A percentile compares a stretch with the other conserved stretches of the same genome.
Conservation (phyloP, 306 rosid species). For the Pueraria montana region DNA sequence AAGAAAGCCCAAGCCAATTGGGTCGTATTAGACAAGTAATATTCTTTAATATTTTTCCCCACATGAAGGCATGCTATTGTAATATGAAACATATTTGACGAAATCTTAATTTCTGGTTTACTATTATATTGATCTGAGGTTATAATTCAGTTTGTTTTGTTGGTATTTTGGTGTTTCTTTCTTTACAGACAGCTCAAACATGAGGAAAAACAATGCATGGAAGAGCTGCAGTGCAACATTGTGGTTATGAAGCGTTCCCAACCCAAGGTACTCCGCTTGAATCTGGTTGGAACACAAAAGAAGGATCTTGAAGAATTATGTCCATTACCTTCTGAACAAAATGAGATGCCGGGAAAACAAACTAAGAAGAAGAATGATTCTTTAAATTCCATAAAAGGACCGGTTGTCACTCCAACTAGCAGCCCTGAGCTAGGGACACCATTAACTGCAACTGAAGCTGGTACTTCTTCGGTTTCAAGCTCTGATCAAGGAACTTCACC, state of each 20-base stretch:
- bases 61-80: constrained; percentile 26
- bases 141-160: constrained; percentile 16
- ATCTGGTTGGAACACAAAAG: constrained; percentile 77
- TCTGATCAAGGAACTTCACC: constrained; percentile 98
- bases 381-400: constrained; percentile 66
- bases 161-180: constrained; percentile 30
- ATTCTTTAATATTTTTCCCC: constrained; percentile 8
- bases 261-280: constrained; percentile 93
- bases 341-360: constrained; percentile 59
- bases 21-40: constrained; percentile 97
- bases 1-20: constrained; percentile 85
- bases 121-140: constrained; percentile 27
- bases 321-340: constrained; percentile 62
- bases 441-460: constrained; percentile 88
- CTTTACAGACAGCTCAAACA: constrained; percentile 84
- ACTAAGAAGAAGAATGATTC: constrained; percentile 62
- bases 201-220: constrained; percentile 94
- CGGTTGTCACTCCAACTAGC: constrained; percentile 87
- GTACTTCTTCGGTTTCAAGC: constrained; percentile 94
- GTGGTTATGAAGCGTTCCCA: constrained; percentile 94
- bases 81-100: constrained; percentile 11
- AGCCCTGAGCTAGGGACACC: constrained; percentile 94
- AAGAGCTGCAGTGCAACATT: constrained; percentile 94
- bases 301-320: constrained; percentile 65
- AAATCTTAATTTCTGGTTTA: not conserved